These are phyloP conservation scores for Coriolopsis trogii DNA, from an alignment of 1,284 basidiomycete species.

Conservation along the genomic window DNA sequence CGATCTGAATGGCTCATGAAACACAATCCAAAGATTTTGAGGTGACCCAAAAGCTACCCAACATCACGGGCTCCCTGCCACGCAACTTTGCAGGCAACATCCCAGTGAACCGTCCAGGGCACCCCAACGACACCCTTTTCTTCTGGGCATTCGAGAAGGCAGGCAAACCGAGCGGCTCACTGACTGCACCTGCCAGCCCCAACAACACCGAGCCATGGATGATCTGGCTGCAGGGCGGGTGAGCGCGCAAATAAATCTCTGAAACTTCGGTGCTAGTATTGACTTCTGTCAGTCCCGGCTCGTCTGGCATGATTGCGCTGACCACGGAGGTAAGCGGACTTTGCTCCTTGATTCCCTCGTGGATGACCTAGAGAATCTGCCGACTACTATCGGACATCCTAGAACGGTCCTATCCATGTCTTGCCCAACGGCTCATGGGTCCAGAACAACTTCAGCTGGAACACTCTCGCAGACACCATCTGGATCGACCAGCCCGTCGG, in stretches of 20 bases:
- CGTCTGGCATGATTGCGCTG: constrained; percentile 68
- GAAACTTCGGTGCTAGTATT: neutral
- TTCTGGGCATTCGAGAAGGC: constrained; percentile 65
- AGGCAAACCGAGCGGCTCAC: constrained; percentile 58
- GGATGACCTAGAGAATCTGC: neutral
- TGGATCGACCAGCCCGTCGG: constrained; percentile 74
- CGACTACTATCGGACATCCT: neutral
- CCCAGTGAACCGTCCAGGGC: constrained; percentile 52
- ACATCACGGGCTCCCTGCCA: constrained; percentile 59
- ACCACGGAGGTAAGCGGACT: constrained; percentile 56
- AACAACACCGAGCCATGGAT: constrained; percentile 61
- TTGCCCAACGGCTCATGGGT: constrained; percentile 50
- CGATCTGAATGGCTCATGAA: neutral
- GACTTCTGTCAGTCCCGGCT: constrained; percentile 48
- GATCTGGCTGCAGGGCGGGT: constrained; percentile 75
- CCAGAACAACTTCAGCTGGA: constrained; percentile 60
- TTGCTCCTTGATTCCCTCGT: neutral
- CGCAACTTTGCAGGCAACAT: constrained; percentile 74
- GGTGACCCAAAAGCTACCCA: constrained; percentile 49
- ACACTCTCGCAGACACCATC: constrained; percentile 62
- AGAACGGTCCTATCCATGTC: constrained; percentile 73
- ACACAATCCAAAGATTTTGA: constrained; percentile 27
- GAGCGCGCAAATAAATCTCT: neutral
- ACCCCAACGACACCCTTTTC: constrained; percentile 71
- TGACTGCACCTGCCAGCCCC: constrained; percentile 42